Percentiles rank a stretch among this genome's conserved stretches.
phyloP scores from a whole-genome alignment of 306 rosid species.

The Cyclanthera cordifolia region DNA sequence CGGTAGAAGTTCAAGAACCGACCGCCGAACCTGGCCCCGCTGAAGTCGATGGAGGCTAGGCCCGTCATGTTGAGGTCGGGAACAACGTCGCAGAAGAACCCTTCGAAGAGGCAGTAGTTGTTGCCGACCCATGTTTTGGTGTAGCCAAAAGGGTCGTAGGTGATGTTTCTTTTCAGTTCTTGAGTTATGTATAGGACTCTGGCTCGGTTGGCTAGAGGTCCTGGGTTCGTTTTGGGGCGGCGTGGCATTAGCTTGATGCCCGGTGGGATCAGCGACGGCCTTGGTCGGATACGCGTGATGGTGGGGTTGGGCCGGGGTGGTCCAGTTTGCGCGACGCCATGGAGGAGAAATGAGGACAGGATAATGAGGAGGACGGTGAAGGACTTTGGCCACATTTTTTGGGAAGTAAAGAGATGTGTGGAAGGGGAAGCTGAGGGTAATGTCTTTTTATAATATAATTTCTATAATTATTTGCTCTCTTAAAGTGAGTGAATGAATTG shows the following conservation, averaged over 20 bases:
- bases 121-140: slow-evolving; percentile 31
- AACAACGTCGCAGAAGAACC: slow-evolving; percentile 28
- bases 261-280: slow-evolving; percentile 24
- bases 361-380: background rate
- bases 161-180: slow-evolving; percentile 34
- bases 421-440: background rate
- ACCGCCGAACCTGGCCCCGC: slow-evolving; percentile 30
- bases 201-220: slow-evolving; percentile 26
- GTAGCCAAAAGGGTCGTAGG: slow-evolving; percentile 27
- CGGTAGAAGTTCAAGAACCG: slow-evolving; percentile 29
- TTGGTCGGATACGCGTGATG: slow-evolving; percentile 12
- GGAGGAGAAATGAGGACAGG: background rate
- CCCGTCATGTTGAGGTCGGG: slow-evolving; percentile 36
- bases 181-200: slow-evolving; percentile 29
- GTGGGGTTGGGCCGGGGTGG: slow-evolving; percentile 19
- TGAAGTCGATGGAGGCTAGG: slow-evolving; percentile 25
- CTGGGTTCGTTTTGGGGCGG: slow-evolving; percentile 25
- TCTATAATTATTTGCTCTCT: background rate
- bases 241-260: slow-evolving; percentile 18
- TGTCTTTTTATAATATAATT: background rate
- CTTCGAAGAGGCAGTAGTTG: slow-evolving; percentile 32
- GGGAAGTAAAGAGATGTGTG: background rate
- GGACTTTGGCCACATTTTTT: background rate
- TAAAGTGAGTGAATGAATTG: too few species aligned
- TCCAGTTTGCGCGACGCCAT: slow-evolving; percentile 15